Conservation (phyloP, 306 rosid genomes). For the Comarum palustre region DNA sequence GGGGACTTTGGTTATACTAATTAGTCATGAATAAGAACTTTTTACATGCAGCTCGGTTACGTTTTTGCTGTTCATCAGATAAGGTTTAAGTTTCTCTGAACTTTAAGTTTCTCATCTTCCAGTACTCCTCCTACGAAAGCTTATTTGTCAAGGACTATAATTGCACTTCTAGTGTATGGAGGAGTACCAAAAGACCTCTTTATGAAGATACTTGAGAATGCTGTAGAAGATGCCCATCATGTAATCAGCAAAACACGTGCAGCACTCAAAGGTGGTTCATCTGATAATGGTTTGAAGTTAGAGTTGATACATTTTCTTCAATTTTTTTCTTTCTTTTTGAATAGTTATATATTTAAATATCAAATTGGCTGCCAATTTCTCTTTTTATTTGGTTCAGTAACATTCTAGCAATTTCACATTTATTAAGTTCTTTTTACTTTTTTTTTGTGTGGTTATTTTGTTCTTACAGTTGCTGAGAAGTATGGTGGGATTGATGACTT, state of each 20-base stretch:
- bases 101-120: slow-evolving; percentile 28
- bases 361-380: background rate
- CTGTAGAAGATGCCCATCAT: slow-evolving; percentile 40
- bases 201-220: slow-evolving; percentile 39
- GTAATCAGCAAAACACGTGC: slow-evolving; percentile 46
- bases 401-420: background rate
- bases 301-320: background rate
- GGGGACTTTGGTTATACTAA: background rate
- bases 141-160: slow-evolving; percentile 46
- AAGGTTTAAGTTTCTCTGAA: background rate
- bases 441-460: background rate
- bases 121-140: slow-evolving; percentile 53
- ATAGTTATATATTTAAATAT: background rate
- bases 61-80: background rate
- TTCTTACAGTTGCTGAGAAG: slow-evolving; percentile 45
- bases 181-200: slow-evolving; percentile 73
- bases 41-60: background rate
- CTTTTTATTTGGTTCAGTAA: background rate
- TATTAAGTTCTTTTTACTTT: background rate
- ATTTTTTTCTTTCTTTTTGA: background rate
- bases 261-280: slow-evolving; percentile 56
- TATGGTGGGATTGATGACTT: slow-evolving; percentile 51
- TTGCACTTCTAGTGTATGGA: slow-evolving; percentile 70
- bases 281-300: slow-evolving; percentile 3
- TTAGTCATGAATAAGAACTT: background rate